Percentiles rank a stretch among this genome's conserved stretches.
phyloP scores from a whole-genome alignment of 805 yeast species.

The Kregervanrija fluxuum region DNA sequence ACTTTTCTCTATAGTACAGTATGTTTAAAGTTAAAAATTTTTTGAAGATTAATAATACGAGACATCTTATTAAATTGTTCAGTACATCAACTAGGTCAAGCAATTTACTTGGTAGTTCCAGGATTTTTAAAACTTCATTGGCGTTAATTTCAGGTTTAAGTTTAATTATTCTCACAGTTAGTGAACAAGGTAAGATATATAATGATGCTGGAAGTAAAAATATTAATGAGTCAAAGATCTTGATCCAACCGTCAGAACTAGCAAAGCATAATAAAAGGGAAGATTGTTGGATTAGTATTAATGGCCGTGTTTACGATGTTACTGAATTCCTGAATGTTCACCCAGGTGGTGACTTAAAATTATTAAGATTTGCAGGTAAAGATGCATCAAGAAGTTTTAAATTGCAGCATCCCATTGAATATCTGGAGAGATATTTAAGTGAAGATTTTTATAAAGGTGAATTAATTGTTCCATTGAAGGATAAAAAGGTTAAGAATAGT shows the following conservation, averaged over 20 bases:
- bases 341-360: slow-evolving; percentile 84
- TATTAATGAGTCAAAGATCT: too few species aligned
- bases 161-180: not conserved
- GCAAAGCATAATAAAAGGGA: slow-evolving; percentile 42
- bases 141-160: not conserved
- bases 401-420: slow-evolving; percentile 21
- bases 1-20: too few species aligned
- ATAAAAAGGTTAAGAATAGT: slow-evolving; percentile 20
- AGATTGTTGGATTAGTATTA: slow-evolving; percentile 83
- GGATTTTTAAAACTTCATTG: too few species aligned
- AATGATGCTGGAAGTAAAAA: too few species aligned
- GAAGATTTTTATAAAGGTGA: slow-evolving; percentile 32
- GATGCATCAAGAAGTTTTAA: slow-evolving; percentile 36
- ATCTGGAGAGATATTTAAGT: slow-evolving; percentile 19
- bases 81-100: too few species aligned
- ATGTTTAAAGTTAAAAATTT: too few species aligned
- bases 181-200: not conserved
- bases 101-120: too few species aligned
- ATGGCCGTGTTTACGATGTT: slow-evolving; percentile 79
- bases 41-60: too few species aligned
- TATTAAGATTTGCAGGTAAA: slow-evolving; percentile 69
- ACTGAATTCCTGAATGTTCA: slow-evolving; percentile 79
- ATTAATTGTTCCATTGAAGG: slow-evolving; percentile 18
- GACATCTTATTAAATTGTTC: too few species aligned
- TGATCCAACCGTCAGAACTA: slow-evolving; percentile 6